Base-by-base conservation (phyloP, 805 yeast species). In the Zygoascus biomembranicola region DNA sequence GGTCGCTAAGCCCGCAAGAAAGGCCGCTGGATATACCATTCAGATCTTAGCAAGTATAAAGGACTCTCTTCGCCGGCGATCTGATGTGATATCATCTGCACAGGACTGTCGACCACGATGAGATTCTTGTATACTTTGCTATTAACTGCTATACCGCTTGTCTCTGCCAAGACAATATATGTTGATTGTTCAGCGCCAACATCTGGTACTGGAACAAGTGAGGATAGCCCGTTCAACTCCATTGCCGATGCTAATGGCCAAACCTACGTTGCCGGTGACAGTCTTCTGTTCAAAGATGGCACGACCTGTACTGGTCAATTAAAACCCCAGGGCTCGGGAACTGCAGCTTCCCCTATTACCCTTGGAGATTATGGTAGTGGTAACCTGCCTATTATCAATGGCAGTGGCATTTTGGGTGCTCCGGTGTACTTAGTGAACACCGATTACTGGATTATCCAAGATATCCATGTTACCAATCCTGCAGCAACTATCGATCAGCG, bases 241-340 rank as follows among this genome's bases (percentile, higher is more conserved):
- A 28, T 48, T 35, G 43, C 42, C 8, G 43, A 48, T 13, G 50
- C 35, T 20, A 48, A 32, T 20, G 16, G 13, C 2, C 10, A 48
- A 8, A 39, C 42, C 10, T 35, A 32, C n/a, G 5, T 8, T 9
- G 42, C 50, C n/a, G 50, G 50, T 20, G 50, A 48, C 31, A 35
- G 23, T 16, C 31, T 48, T 20, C 28, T 20, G 31, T 18, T 48
- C 14, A 48, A 48, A 26, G n/a, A n/a, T 20, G 50, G 50, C 13
- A 16, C 43, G 18, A 35, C 23, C 43, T 48, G 50, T 20, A 32
- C n/a, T 14, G 50, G 50, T n/a, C 43, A 32, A 32, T 42, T 48
- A 14, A 20, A 37, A 8, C 50, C 43, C 5, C 13, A 48, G 9
- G 50, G 50, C 13, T 32, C 26, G 28, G 43, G 44, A 16, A 32